Evolutionary conservation across 306 rosid genomes (phyloP).

Genomic region (Medicago arabica): DNA sequence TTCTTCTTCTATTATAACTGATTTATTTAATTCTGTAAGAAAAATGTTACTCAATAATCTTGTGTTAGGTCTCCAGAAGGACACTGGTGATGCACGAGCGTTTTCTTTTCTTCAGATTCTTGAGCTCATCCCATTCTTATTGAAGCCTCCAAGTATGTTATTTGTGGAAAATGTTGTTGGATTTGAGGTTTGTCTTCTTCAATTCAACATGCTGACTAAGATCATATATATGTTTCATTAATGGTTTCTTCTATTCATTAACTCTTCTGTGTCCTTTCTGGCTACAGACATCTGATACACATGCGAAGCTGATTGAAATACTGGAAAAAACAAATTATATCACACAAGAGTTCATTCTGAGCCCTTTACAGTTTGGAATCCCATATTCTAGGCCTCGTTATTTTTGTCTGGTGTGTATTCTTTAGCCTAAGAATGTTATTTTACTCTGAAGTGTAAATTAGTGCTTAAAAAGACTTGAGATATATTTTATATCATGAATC

Average conservation of each 20-base stretch:
- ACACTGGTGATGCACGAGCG: conserved; percentile 90
- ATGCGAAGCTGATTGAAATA: conserved; percentile 71
- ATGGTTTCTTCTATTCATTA: conserved; percentile 20
- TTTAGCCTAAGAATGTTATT: conserved; percentile 29
- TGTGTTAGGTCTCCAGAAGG: conserved; percentile 87
- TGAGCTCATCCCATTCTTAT: conserved; percentile 70
- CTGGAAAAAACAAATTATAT: conserved; percentile 63
- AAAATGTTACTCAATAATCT: conserved; percentile 41
- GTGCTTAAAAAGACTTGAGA: conserved; percentile 13
- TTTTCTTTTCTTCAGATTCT: conserved; percentile 94
- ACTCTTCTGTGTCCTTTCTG: neutral
- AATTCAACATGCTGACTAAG: conserved; percentile 25
- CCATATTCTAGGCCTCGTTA: conserved; percentile 98
- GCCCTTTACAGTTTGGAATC: conserved; percentile 90
- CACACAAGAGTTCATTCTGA: conserved; percentile 87
- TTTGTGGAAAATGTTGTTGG: conserved; percentile 97
- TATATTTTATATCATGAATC: conserved; percentile 27
- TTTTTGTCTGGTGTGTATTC: conserved; percentile 84
- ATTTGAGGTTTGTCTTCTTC: conserved; percentile 74
- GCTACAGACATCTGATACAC: conserved; percentile 89
- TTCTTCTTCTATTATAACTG: conserved; percentile 21
- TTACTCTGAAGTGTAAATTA: conserved; percentile 6
- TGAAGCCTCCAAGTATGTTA: conserved; percentile 73
- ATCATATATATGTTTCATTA: conserved; percentile 19
- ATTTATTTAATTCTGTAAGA: conserved; percentile 27